Conservation (phyloP, 192 early-diverging fungal species). For the Coemansia brasiliensis region DNA sequence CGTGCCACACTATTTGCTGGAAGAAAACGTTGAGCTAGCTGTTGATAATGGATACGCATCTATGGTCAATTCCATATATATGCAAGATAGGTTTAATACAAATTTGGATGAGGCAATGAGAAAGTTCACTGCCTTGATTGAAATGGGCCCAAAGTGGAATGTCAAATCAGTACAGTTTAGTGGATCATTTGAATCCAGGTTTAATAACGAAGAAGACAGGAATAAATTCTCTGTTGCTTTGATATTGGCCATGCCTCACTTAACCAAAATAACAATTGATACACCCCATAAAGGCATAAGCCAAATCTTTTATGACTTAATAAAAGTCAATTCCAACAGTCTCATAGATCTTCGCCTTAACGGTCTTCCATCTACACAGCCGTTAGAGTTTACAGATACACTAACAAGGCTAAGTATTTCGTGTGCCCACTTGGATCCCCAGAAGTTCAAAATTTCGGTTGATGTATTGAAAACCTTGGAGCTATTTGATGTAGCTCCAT, state of each 20-base stretch:
- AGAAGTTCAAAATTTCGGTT: not conserved
- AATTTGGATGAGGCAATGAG: not conserved
- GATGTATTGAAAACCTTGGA: not conserved
- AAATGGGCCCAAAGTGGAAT: not conserved
- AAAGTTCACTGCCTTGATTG: not conserved
- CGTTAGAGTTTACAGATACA: not conserved
- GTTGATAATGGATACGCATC: not conserved
- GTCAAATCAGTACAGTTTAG: not conserved
- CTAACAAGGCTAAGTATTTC: not conserved
- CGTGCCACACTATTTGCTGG: not conserved
- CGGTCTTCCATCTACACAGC: not conserved
- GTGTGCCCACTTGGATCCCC: not conserved
- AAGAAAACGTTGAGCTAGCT: not conserved
- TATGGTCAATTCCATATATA: not conserved
- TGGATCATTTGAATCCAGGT: not conserved
- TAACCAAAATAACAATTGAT: not conserved
- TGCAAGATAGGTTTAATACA: not conserved
- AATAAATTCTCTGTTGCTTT: not conserved
- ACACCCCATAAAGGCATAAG: not conserved
- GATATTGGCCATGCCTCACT: not conserved
- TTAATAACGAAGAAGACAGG: not conserved
- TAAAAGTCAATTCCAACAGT: not conserved
- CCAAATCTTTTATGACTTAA: not conserved
- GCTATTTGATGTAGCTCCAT: not conserved
- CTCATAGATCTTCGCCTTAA: not conserved